Percentiles rank a stretch among this genome's conserved stretches.
Evolutionary conservation across 345 rosid genomes (phyloP).

Genomic region (Linum tenue): DNA sequence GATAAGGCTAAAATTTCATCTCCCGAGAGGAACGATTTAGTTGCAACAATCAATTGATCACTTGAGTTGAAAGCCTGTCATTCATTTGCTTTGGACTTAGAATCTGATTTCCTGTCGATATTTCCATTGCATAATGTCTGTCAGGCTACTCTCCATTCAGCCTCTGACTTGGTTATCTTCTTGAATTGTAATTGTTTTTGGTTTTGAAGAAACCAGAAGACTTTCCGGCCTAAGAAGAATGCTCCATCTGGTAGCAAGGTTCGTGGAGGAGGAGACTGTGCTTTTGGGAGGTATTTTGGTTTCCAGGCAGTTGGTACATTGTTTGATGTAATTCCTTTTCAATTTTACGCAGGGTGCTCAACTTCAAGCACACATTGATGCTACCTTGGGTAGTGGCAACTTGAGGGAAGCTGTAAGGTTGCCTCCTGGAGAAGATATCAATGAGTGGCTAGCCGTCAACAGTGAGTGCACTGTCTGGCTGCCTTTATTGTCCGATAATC

Average conservation of each 20-base stretch:
- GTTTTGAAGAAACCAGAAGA: conserved; percentile 50
- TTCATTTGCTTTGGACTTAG: background rate
- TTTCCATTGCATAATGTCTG: no score
- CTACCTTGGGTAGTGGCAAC: conserved; percentile 66
- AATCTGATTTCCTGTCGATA: background rate
- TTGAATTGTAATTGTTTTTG: background rate
- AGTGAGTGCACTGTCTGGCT: conserved; percentile 24
- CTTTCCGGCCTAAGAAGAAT: conserved; percentile 61
- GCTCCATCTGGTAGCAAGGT: conserved; percentile 67
- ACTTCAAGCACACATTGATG: conserved; percentile 54
- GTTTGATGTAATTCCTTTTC: background rate
- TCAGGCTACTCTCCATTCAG: background rate
- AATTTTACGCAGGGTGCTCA: conserved; percentile 48
- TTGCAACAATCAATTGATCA: no score
- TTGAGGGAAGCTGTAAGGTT: conserved; percentile 59
- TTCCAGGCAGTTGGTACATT: no score
- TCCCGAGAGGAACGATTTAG: no score
- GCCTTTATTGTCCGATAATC: background rate
- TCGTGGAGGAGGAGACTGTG: conserved; percentile 1
- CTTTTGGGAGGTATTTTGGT: background rate
- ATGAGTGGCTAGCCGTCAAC: conserved; percentile 72
- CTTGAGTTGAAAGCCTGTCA: no score
- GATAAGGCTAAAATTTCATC: no score
- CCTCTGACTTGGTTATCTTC: background rate
- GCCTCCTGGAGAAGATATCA: conserved; percentile 67